Evolutionary conservation across 164 flowering plant species (phyloP).

Genomic region (Stephania yunnanensis): DNA sequence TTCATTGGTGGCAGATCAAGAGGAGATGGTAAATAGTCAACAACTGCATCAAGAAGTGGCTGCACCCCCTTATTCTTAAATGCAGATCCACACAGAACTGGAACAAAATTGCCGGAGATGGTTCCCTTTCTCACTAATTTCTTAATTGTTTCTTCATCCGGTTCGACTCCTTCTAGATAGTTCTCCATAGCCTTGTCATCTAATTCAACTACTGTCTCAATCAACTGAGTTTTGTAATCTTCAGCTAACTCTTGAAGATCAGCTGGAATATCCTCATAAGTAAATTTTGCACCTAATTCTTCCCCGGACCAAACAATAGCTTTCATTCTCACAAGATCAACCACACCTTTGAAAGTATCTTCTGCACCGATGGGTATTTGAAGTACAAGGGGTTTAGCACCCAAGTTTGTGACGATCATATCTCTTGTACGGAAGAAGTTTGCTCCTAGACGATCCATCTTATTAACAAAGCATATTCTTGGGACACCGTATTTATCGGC

Average conservation of each 20-base stretch:
- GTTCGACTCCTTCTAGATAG: slow-evolving; percentile 85
- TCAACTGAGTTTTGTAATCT: slow-evolving; percentile 63
- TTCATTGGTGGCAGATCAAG: slow-evolving; percentile 81
- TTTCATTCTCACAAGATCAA: slow-evolving; percentile 87
- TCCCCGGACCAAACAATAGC: slow-evolving; percentile 94
- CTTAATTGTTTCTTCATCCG: slow-evolving; percentile 75
- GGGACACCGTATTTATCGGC: slow-evolving; percentile 96
- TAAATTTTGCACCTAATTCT: slow-evolving; percentile 86
- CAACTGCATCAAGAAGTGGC: slow-evolving; percentile 87
- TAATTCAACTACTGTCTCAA: slow-evolving; percentile 68
- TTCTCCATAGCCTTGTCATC: slow-evolving; percentile 85
- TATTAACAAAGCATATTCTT: slow-evolving; percentile 90
- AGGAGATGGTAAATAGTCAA: slow-evolving; percentile 91
- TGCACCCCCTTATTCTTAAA: slow-evolving; percentile 97
- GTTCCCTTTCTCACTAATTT: slow-evolving; percentile 81
- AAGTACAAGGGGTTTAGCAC: slow-evolving; percentile 89
- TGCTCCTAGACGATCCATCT: slow-evolving; percentile 98
- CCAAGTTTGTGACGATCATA: slow-evolving; percentile 92
- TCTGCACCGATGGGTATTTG: slow-evolving; percentile 92
- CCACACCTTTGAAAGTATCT: slow-evolving; percentile 71
- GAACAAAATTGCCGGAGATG: slow-evolving; percentile 62
- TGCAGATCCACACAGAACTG: slow-evolving; percentile 91
- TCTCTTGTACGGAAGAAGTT: slow-evolving; percentile 89
- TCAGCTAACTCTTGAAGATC: slow-evolving; percentile 70
- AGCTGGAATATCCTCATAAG: slow-evolving; percentile 70